Base-by-base conservation (phyloP, 495 filamentous ascomycete genomes). In the Penicillium parvum region DNA sequence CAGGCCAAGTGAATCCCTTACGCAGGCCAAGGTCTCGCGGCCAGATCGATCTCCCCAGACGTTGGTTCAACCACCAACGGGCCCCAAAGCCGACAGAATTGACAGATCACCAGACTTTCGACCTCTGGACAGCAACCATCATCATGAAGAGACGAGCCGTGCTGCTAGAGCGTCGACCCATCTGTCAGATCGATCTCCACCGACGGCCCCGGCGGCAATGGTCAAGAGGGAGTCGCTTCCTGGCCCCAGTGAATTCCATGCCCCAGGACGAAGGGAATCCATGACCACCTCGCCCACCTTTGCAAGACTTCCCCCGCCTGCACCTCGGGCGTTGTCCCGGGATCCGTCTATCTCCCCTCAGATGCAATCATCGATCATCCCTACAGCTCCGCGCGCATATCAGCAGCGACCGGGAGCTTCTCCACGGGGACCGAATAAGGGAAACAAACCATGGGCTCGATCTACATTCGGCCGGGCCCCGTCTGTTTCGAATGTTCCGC, bases 371-470 rank as follows among this genome's bases (percentile, higher is more conserved):
- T 74, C 76, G 9, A 68, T 64, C 21, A 77, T 82, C 18, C 80
- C 80, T 9, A 74, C 74, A 0, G 80, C 78, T 3, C 79, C 79
- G 19, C 74, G 80, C 19, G 76, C 76, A 7, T 68, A 69, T 16
- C 73, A 75, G 14, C 61, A 64, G 35, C 55, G 65, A 19, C 63
- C 54, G 18, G 52, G 42, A 40, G 45, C 50, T 23, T 55, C 58
- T 15, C 57, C 58, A 3, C 59, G 67, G 7, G 65, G 67, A 25
- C 63, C 28, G 8, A 44, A 37, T 14, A 77, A 64, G 43, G 55
- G 40, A 50, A 81, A 73, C 45, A 82, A 81, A 40, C 77, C 77
- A 53, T 84, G 81, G 81, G 72, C 78, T 40, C 81, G 79, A 35
- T 73, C 79, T 4, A 66, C 60, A 12, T 72, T 65, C 30, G 48